Base-by-base conservation (phyloP, 768 basidiomycete species). In the Lactifluus piperatus region DNA sequence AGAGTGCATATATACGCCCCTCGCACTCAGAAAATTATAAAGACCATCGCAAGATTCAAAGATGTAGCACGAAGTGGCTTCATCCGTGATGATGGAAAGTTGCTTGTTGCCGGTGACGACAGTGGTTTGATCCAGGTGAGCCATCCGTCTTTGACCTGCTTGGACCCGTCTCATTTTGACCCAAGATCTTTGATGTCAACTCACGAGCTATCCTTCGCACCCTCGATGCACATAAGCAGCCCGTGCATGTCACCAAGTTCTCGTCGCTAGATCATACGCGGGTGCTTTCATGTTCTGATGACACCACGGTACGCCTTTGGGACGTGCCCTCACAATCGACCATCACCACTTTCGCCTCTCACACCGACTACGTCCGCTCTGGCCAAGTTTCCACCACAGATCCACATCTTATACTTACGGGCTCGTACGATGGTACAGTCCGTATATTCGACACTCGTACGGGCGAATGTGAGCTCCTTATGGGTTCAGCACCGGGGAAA, bases 1-100 rank as follows among this genome's bases (percentile, higher is more conserved):
- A 79, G 94, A 63, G 84, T 99, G 1, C 91, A 98, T 72, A 88
- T 98, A 68, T 97, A 97, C 73, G 91, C 93, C 3, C 93, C 94
- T 14, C 85, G 92, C 54, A 98, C 95, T 3, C 94, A 97, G 73
- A 94, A 94, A 72, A 84, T 97, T 55, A 90, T 86, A 16, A 98
- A 98, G 78, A 95, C 91, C 2, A 92, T 99, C 57, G 88, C 94
- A 29, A 79, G 97, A 39, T 99, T 99, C 76, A 97, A 97, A 71
- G 97, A 98, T 68, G 86, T 94, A 36, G 94, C 95, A 0, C 77
- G 94, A 58, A 87, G 88, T 65, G 97, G 88, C 4, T 81, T 81
- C 66, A 93, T 99, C 56, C 83, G 97, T 51, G 81, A 78, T 50
- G 97, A 99, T 72, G 97, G 97, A 20, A 98, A 95, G 69, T 81